Base-by-base conservation (phyloP, 768 basidiomycete genomes). In the Antrodiella citrinella region DNA sequence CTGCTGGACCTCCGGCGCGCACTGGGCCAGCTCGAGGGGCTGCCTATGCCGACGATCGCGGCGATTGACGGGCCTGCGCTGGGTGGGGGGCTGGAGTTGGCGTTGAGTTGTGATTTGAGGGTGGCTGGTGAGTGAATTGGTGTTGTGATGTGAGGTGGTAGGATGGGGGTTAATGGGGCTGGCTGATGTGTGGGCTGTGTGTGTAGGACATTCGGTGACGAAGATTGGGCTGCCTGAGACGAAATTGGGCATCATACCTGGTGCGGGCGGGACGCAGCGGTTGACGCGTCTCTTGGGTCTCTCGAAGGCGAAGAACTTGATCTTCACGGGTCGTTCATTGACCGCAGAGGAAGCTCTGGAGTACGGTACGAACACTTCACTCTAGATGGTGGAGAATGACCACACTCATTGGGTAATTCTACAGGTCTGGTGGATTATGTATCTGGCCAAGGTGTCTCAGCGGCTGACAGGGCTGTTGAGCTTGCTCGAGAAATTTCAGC, bases 11-110 rank as follows among this genome's bases (percentile, higher is more conserved):
- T 96, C 20, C 79, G 93, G 23, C 70, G 72, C 35, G 77, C 88
- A 7, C 66, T 97, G 38, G 73, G 76, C 23, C 78, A 78, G 59
- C 76, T 97, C n/a, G 91, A 93, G 67, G 71, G 74, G 38, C 70
- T 95, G 26, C 85, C 86, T 4, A 78, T 94, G 71, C 93, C 93
- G 3, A 94, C 91, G 13, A 87, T 96, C 50, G 87, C 87, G 26
- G 91, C 92, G 3, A 87, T 97, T 39, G 93, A 96, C 62, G 93
- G 93, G 0, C 90, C 89, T 18, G 93, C 93, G 7, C 73, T 97
- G 0, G 93, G 93, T 9, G 93, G 93, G n/a, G 93, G 93, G 1
- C 73, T 93, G 23, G 93, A 97, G 65, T 66, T 96, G 51, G 76
- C 84, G 51, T 74, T 97, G 48, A 86, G 90, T 2, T 95, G 91